These are phyloP conservation scores for Phaseolus coccineus DNA, from an alignment of 331 rosid genomes.

Conservation along the genomic window DNA sequence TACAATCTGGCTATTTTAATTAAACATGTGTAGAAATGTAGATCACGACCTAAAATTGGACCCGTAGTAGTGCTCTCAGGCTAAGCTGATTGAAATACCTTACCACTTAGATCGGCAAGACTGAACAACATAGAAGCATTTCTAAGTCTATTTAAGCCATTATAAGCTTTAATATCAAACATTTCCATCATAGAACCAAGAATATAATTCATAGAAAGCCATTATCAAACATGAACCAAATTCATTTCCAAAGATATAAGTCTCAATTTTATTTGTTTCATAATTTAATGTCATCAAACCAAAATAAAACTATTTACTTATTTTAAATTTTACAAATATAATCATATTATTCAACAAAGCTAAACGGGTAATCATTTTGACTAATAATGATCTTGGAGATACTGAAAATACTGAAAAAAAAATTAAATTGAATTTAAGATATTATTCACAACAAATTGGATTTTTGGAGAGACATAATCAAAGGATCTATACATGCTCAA, in stretches of 20 bases:
- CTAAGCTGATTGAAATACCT: neutral
- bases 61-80: neutral
- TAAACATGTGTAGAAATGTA: constrained; percentile 3
- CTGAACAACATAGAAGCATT: neutral
- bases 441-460: no score
- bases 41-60: neutral
- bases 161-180: no score
- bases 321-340: neutral
- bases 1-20: neutral
- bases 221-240: neutral
- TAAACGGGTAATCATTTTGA: no score
- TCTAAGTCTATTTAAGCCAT: no score
- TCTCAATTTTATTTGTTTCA: neutral
- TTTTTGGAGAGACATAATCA: no score
- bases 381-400: no score
- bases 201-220: neutral
- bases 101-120: neutral
- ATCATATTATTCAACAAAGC: neutral
- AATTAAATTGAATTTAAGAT: no score
- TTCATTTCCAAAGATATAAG: neutral
- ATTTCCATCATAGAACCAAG: no score
- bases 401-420: no score
- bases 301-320: neutral
- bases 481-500: no score
- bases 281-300: neutral